Evolutionary conservation across 1,284 basidiomycete genomes (phyloP), one percentile per base, ranked within the genome.

Genomic region (Tetrapyrgos nigripes): DNA sequence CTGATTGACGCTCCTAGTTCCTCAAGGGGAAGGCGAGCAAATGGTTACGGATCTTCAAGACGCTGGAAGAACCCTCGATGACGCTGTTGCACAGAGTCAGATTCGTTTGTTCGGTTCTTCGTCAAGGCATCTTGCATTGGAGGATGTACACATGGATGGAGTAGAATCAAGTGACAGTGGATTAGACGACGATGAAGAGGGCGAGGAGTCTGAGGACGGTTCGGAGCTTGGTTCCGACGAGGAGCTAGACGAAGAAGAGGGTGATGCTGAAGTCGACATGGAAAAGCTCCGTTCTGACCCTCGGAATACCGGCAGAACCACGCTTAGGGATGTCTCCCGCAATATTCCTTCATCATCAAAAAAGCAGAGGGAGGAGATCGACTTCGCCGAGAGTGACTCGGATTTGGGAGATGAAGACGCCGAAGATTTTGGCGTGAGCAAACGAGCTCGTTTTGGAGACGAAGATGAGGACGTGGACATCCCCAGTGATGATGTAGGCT

Each of bases 1-100:
- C 56, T 62, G 55, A 70, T 63, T 48, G 49, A 27, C 59, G 52
- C 33, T 44, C 62, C 24, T 62, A 93, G 87, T 82, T 50, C 82
- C 82, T 2, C 89, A 92, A 68, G 90, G 96, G 11, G 97, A 98
- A 75, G 97, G 97, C 13, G 96, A 98, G 70, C 86, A 89, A 70
- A 98, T 99, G 97, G 96, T 99, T 13, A 92, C 98, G 83, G 91
- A 94, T 69, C 80, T 99, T 13, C 97, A 99, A 73, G 97, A 96
- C 61, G 93, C 91, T 14, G 78, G 80, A 35, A 74, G 80, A 8
- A 98, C 96, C 0, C 86, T 99, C 13, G 96, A 91, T 60, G 94
- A 96, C 62, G 85, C 83, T 2, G 91, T 98, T 13, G 84, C 88
- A 13, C 83, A 84, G 57, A 93, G 92, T 65, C 85, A 93, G 61